Percentiles rank a stretch among this genome's conserved stretches.
Conservation (phyloP, 164 flowering plant species). For the Chimonanthus praecox region DNA sequence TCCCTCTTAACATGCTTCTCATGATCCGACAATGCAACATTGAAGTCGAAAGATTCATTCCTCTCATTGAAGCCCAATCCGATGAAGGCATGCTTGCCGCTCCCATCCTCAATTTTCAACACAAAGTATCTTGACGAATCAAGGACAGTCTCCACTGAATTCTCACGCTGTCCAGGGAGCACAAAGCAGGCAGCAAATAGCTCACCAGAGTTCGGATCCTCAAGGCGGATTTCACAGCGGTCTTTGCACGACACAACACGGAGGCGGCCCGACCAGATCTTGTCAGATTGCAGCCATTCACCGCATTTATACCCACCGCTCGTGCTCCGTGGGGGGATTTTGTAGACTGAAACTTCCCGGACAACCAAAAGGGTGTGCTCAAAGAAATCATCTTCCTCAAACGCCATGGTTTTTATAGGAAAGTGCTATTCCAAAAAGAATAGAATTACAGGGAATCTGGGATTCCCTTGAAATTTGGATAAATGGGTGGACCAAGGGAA, state of each 20-base stretch:
- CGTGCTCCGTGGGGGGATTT: slow-evolving; percentile 89
- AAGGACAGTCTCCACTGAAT: slow-evolving; percentile 79
- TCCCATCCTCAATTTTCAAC: slow-evolving; percentile 88
- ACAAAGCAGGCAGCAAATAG: slow-evolving; percentile 96
- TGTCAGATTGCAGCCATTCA: slow-evolving; percentile 97
- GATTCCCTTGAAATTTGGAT: neutral
- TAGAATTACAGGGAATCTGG: neutral
- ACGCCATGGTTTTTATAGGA: slow-evolving; percentile 43
- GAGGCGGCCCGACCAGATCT: slow-evolving; percentile 98
- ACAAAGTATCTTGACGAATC: slow-evolving; percentile 97
- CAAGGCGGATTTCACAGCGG: slow-evolving; percentile 94
- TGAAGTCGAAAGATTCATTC: slow-evolving; percentile 98
- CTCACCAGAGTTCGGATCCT: slow-evolving; percentile 87
- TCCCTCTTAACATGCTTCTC: slow-evolving; percentile 92
- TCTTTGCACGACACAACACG: slow-evolving; percentile 81
- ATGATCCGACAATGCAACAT: slow-evolving; percentile 96
- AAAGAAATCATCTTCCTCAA: slow-evolving; percentile 70
- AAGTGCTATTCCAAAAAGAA: neutral
- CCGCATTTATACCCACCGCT: slow-evolving; percentile 98
- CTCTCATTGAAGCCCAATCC: slow-evolving; percentile 90
- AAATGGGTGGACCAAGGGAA: neutral
- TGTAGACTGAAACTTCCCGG: slow-evolving; percentile 84
- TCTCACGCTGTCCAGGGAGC: slow-evolving; percentile 77
- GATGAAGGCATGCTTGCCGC: slow-evolving; percentile 90
- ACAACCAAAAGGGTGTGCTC: slow-evolving; percentile 97